Evolutionary conservation across 352 stramenopile species (phyloP), one percentile per base, ranked within the genome.

Genomic region (Aphanomyces euteiches): DNA sequence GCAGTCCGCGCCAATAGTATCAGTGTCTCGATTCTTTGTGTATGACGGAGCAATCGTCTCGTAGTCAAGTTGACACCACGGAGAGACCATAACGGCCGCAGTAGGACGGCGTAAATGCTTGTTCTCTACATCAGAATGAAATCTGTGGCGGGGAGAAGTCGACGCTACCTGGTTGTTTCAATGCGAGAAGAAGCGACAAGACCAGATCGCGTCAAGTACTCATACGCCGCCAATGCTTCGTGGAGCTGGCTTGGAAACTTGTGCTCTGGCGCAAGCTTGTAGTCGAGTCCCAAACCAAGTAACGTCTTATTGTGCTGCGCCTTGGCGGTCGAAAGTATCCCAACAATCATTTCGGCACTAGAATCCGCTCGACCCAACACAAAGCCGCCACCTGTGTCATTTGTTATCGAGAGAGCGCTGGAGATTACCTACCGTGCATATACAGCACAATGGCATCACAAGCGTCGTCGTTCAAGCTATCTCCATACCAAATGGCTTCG

Each of bases 251-350:
- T 28, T 28, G 28, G 28, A 15, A 15, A 70, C 64, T 37, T 53
- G 17, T 8, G 64, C 64, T 45, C 64, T 5, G 64, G 64, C 17
- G 64, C 64, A 7, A 70, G 64, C 15, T 47, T 61, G 54, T 70
- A 70, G 6, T 70, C 64, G 2, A 70, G 19, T 7, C 21, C 37
- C 4, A 70, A 17, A 2, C 59, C 47, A 12, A 47, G 37, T 7
- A 64, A 8, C 10, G 45, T n/a, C 13, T 61, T 53, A 19, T 50
- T 50, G 21, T 58, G n/a, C 19, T 15, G 5, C 7, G 13, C 61
- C 2, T 17, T 53, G 12, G 53, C 36, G 4, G 36, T 28, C 37
- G 21, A 13, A 7, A 38, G 64, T 2, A 70, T 63, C 1, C 21
- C 64, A 36, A 15, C 6, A 21, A 63, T 41, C 1, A 7, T 45